A percentile compares a stretch with the other conserved stretches of the same genome.
phyloP scores from a whole-genome alignment of 139 green algal species.

The Spirogloea muscicola region DNA sequence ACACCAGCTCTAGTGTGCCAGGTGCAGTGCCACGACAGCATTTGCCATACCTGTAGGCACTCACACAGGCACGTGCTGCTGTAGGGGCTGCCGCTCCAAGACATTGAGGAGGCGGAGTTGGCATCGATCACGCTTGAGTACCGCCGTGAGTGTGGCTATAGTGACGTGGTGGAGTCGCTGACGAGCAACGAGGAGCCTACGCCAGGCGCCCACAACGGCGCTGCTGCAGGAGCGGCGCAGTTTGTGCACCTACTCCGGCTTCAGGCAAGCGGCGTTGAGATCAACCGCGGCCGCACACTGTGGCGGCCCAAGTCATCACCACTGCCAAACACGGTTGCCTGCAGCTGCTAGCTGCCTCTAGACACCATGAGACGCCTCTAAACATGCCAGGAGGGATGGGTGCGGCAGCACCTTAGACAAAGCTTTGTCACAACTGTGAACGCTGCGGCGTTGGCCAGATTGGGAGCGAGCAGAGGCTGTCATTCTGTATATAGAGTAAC shows the following conservation, averaged over 20 bases:
- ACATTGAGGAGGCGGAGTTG: slow-evolving; percentile 25
- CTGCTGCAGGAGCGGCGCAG: neutral
- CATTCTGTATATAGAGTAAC: too few relatives aligned
- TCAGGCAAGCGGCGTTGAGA: slow-evolving; percentile 25
- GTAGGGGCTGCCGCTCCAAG: slow-evolving; percentile 56
- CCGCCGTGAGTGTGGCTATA: slow-evolving; percentile 11
- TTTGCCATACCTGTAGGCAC: neutral
- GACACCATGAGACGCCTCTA: too few relatives aligned
- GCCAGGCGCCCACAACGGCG: neutral
- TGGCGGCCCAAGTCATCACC: slow-evolving; percentile 18
- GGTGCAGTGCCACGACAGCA: neutral
- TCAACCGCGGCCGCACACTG: slow-evolving; percentile 25
- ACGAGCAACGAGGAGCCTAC: slow-evolving; percentile 10
- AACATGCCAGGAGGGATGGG: too few relatives aligned
- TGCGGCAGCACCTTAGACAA: too few relatives aligned
- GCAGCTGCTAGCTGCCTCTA: too few relatives aligned
- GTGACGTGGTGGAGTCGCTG: slow-evolving; percentile 29
- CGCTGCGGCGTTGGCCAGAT: too few relatives aligned
- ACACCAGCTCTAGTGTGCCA: neutral
- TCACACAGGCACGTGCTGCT: slow-evolving; percentile 58
- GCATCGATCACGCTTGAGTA: slow-evolving; percentile 40
- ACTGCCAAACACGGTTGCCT: too few relatives aligned
- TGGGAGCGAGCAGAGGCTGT: too few relatives aligned
- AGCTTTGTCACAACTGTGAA: too few relatives aligned
- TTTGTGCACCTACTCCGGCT: slow-evolving; percentile 25